Evolutionary conservation across 441 rosid species (phyloP), one percentile per base, ranked within the genome.

Genomic region (Populus hybrid): DNA sequence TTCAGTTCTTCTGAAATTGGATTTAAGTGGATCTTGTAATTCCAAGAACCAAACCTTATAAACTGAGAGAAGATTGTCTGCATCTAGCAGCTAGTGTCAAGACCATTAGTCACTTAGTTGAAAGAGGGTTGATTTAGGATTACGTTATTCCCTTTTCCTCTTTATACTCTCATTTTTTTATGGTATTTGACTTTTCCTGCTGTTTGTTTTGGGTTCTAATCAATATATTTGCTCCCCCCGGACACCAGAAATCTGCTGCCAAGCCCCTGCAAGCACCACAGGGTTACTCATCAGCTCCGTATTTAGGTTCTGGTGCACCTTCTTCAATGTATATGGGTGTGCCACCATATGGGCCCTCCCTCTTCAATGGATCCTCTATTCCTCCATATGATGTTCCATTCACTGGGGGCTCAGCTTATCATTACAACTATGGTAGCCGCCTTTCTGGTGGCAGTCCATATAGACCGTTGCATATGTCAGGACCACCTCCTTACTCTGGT

Each of bases 341-440:
- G 50, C 95, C 96, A 10, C 96, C 98, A 12, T 94, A 94, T 84
- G 98, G 93, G 36, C 85, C 98, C 50, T 89, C 97, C 59, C 77
- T 88, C 76, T 93, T 90, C 81, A 92, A 90, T 79, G 95, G 94
- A n/a, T 88, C 99, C 54, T 89, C 97, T 36, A 84, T 92, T 83
- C 94, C 98, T 84, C 95, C 97, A 6, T 95, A 91, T 78, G 99
- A 95, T 1, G 85, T 89, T 70, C 93, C 99, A 11, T 94, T 90
- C 80, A 83, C 97, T 36, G 99, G 97, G 78, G 94, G 97, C 61
- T 91, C 98, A 57, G 92, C 98, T 73, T 96, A 94, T 86, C 99
- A 89, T 79, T 93, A 92, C 84, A 90, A 88, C 82, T 96, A 96
- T 75, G 87, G 85, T 10, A 82, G 75, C 82, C 94, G 97, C 65